A percentile compares a stretch with the other conserved stretches of the same genome.
Conservation (phyloP, 345 rosid species). For the Diplotaxis tenuifolia region DNA sequence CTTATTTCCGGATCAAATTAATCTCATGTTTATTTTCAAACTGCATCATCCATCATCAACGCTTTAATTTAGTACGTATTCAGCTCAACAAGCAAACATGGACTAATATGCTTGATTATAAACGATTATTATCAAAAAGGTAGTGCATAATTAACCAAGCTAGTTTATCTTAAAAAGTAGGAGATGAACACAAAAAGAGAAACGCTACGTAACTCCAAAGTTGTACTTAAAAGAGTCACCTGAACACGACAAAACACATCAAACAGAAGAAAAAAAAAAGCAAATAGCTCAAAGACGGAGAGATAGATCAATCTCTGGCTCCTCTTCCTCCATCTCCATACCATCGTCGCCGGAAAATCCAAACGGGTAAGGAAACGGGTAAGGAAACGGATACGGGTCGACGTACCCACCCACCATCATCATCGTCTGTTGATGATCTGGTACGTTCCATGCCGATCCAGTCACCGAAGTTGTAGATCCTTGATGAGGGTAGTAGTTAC, state of each 20-base stretch:
- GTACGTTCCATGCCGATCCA: neutral
- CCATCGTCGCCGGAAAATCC: neutral
- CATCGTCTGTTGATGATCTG: constrained; percentile 17
- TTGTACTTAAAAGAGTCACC: constrained; percentile 22
- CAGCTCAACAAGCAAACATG: neutral
- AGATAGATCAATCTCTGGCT: constrained; percentile 33
- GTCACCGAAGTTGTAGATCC: neutral
- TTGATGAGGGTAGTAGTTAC: neutral
- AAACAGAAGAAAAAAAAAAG: neutral
- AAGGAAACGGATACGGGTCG: constrained; percentile 20
- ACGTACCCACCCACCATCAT: constrained; percentile 4
- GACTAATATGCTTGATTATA: neutral
- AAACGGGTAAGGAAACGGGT: constrained; percentile 19
- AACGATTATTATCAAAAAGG: too few relatives aligned
- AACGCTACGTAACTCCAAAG: constrained; percentile 15
- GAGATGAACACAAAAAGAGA: constrained; percentile 18
- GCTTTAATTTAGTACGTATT: too few relatives aligned
- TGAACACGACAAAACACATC: constrained; percentile 18
- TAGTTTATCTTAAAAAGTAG: neutral
- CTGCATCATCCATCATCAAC: too few relatives aligned
- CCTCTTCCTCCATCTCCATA: constrained; percentile 26
- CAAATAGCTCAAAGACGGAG: constrained; percentile 30
- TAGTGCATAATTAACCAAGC: too few relatives aligned
- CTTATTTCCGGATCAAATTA: too few relatives aligned
- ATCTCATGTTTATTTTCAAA: too few relatives aligned